phyloP scores from a whole-genome alignment of 805 yeast genomes.

The Dipodascus geniculatus region DNA sequence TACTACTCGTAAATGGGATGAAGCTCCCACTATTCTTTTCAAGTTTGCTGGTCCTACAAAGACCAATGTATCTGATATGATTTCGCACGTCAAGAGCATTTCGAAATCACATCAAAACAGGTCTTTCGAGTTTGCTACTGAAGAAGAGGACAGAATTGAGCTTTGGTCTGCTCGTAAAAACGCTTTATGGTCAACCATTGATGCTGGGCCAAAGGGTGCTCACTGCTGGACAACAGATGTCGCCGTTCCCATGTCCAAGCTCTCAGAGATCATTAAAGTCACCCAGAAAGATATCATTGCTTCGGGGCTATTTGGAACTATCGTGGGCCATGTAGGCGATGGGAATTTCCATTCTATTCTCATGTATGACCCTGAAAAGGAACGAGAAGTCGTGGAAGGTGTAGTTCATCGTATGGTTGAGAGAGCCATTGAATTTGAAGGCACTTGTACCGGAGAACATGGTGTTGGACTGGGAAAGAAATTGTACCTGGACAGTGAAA shows the following conservation, averaged over 20 bases:
- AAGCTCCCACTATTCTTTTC: conserved; percentile 49
- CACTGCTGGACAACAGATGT: conserved; percentile 69
- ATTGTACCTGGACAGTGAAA: conserved; percentile 44
- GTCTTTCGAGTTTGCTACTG: conserved; percentile 50
- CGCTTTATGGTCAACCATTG: conserved; percentile 52
- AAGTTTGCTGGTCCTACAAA: conserved; percentile 45
- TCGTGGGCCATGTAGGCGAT: conserved; percentile 76
- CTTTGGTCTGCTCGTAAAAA: conserved; percentile 71
- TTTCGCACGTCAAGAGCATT: conserved; percentile 37
- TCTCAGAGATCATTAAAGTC: conserved; percentile 50
- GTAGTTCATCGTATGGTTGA: conserved; percentile 51
- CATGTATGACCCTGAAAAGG: conserved; percentile 36
- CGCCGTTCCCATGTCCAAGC: conserved; percentile 64
- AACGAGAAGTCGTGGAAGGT: conserved; percentile 33
- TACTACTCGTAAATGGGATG: conserved; percentile 41
- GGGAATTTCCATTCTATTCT: conserved; percentile 69
- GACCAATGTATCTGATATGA: conserved; percentile 31
- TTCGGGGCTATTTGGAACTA: conserved; percentile 43
- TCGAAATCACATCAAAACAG: conserved; percentile 43
- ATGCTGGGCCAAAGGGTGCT: conserved; percentile 47
- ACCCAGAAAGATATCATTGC: conserved; percentile 47
- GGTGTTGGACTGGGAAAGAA: conserved; percentile 73
- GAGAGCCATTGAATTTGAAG: conserved; percentile 57
- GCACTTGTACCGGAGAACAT: conserved; percentile 82
- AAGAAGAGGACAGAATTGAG: conserved; percentile 48